A percentile compares a stretch with the other conserved stretches of the same genome.
Conservation (phyloP, 768 basidiomycete genomes). For the Polyporus arcularius region DNA sequence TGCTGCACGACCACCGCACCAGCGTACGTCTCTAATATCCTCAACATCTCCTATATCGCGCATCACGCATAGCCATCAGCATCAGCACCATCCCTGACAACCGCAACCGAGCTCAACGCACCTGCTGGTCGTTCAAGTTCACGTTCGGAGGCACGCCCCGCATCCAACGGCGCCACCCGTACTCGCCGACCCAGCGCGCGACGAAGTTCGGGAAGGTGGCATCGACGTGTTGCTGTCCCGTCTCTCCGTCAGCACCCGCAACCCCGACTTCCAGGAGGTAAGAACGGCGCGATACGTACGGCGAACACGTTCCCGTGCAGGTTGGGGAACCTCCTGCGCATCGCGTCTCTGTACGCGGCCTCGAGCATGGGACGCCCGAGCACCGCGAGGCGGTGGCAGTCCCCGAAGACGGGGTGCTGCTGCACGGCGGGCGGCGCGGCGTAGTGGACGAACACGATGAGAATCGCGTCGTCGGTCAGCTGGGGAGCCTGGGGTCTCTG, state of each 20-base stretch:
- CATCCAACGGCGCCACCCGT: background rate
- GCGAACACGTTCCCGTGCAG: background rate
- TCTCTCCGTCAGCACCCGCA: too few species aligned
- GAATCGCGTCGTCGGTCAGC: too few species aligned
- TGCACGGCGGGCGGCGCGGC: background rate
- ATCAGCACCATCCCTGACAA: background rate
- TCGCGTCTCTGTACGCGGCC: constrained; percentile 2
- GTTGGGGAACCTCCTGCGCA: constrained; percentile 1
- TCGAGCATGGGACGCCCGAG: background rate
- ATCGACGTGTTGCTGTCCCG: too few species aligned
- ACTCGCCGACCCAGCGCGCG: background rate
- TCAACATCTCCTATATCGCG: background rate
- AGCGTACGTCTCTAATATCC: too few species aligned
- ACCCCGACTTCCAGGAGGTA: too few species aligned
- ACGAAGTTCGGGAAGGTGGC: background rate
- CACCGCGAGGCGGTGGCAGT: background rate
- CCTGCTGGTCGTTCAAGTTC: background rate
- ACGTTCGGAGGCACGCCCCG: background rate
- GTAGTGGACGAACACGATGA: background rate
- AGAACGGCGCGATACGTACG: background rate
- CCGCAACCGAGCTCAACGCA: background rate
- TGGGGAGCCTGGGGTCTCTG: too few species aligned
- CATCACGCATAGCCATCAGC: background rate
- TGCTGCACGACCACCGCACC: too few species aligned
- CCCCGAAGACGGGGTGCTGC: background rate